Evolutionary conservation across 2,329 filamentous ascomycete genomes (phyloP).

Genomic region (Aspergillus pseudotamarii): DNA sequence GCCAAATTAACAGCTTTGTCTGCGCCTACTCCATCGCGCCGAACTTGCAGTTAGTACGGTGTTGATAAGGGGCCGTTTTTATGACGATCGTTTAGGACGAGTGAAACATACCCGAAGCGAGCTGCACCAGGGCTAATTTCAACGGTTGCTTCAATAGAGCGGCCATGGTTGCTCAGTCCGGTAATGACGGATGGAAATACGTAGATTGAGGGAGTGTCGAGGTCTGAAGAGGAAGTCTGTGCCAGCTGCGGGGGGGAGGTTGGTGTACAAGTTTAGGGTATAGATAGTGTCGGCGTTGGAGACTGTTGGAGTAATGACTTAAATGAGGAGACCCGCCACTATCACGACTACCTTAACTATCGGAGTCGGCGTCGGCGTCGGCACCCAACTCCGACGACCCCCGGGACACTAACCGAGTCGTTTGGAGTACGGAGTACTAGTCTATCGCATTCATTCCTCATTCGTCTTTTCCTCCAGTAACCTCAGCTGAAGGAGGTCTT

Average conservation of each 20-base stretch:
- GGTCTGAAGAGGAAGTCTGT: constrained; percentile 2
- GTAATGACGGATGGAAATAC: not conserved
- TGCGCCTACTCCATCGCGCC: constrained; percentile 52
- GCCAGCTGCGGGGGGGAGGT: not conserved
- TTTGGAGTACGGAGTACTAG: too few species aligned
- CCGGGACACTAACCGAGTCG: not conserved
- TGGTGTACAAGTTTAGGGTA: not conserved
- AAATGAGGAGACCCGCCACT: not conserved
- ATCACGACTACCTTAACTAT: not conserved
- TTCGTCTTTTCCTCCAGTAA: not conserved
- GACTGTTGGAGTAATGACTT: not conserved
- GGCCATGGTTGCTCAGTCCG: constrained; percentile 45
- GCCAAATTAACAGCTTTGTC: constrained; percentile 85
- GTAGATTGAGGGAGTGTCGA: not conserved
- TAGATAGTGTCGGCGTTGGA: constrained; percentile 8
- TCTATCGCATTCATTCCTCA: not conserved
- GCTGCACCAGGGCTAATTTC: constrained; percentile 79
- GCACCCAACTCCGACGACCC: not conserved
- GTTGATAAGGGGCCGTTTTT: not conserved
- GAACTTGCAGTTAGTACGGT: constrained; percentile 7
- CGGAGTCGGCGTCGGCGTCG: not conserved
- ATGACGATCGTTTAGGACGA: not conserved
- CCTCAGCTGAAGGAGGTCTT: not conserved
- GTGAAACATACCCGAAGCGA: constrained; percentile 63
- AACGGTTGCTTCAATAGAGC: constrained; percentile 72